Conservation (phyloP, 176 grass and related monocot species). For the Carex pumila region DNA sequence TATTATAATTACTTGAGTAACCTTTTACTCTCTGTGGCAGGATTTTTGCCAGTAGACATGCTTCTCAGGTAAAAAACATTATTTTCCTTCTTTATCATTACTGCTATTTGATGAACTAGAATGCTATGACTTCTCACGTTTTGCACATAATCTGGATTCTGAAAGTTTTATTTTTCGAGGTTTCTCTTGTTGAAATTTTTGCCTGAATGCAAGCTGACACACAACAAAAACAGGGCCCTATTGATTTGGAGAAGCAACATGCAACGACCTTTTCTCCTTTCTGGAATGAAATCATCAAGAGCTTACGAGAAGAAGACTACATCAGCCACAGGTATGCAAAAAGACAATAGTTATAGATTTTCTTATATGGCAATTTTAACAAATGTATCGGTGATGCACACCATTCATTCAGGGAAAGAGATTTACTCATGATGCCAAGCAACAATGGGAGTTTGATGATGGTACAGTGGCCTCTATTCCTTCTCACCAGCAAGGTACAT, state of each 20-base stretch:
- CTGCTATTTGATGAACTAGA: not conserved
- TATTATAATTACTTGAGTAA: not conserved
- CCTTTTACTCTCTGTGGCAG: conserved; percentile 33
- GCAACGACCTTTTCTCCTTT: conserved; percentile 87
- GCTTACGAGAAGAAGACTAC: conserved; percentile 94
- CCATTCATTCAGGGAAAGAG: conserved; percentile 75
- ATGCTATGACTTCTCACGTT: not conserved
- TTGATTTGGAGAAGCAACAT: conserved; percentile 50
- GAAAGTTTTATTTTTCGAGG: not conserved
- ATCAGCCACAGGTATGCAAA: conserved; percentile 61
- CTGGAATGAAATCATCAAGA: conserved; percentile 99
- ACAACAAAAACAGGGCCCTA: conserved; percentile 35
- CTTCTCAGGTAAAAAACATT: conserved; percentile 48
- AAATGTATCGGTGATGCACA: not conserved
- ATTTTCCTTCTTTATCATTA: not conserved
- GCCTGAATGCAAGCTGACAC: not conserved
- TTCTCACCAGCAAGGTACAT: conserved; percentile 86
- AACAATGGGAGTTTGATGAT: conserved; percentile 69
- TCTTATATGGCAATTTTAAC: conserved; percentile 15
- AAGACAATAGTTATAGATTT: not conserved
- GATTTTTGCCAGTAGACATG: conserved; percentile 34
- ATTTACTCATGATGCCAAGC: conserved; percentile 97
- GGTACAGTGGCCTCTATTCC: conserved; percentile 96
- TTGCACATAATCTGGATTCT: not conserved
- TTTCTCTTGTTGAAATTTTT: not conserved